Evolutionary conservation across 2,329 filamentous ascomycete species (phyloP), one percentile per base, ranked within the genome.

Genomic region (Botryotinia globosa): DNA sequence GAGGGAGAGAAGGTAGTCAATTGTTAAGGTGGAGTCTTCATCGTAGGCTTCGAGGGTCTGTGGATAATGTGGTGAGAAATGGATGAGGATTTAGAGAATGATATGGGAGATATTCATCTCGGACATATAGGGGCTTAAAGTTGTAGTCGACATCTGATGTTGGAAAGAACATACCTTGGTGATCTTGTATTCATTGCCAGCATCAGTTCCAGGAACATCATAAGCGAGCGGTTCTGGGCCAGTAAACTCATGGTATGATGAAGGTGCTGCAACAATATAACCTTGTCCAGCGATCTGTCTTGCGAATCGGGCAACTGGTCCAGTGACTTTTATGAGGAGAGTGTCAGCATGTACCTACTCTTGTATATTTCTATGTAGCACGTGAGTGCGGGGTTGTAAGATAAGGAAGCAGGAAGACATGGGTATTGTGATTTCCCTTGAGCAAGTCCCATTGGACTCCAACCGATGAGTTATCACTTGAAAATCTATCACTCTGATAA

Each of bases 161-260:
- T 65, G 39, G 56, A 16, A 32, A 42, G 25, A 25, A 32, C 76
- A 75, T 79, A 90, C 91, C 86, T 97, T 97, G 76, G 87, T 86
- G 74, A 96, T 86, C 82, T 98, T 98, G 87, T 89, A 97, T 74
- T 89, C 87, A 81, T 98, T 98, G 37, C 95, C 94, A 61, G 89
- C 86, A 81, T 97, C 93, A 0, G 95, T 98, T 69, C 96, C 94
- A 2, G 92, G 91, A 0, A 87, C 93, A 80, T 98, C 93, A 81
- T 98, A 98, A 67, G 92, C 88, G 58, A 98, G 85, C 18, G 94
- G 85, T 79, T 95, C 93, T 0, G 94, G 93, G 7, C 92, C 92
- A 1, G 90, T 93, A 83, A 98, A 98, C 82, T 98, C 94, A 81
- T 98, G 94, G 83, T 97, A 98, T 45, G 91, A 94, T 51, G 92